These are phyloP conservation scores for Lagenidium giganteum DNA, from an alignment of 352 stramenopile genomes.

Conservation along the genomic window DNA sequence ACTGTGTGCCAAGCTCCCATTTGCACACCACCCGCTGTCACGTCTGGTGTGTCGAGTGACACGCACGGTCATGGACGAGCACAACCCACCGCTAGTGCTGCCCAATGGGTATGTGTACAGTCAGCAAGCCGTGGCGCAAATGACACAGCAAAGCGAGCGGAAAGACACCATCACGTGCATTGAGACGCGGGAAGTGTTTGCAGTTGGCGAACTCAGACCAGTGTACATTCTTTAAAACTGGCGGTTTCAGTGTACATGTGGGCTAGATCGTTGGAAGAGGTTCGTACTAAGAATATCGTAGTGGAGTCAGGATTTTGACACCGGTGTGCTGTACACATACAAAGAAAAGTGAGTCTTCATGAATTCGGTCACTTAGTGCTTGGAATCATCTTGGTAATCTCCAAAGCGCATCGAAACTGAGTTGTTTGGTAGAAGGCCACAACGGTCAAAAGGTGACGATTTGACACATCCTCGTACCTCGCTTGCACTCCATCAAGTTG, in stretches of 20 bases:
- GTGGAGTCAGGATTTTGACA: too few relatives aligned
- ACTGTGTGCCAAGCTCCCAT: slow-evolving; percentile 40
- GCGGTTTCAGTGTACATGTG: neutral
- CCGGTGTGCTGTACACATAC: too few relatives aligned
- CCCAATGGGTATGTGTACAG: slow-evolving; percentile 75
- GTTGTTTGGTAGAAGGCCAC: too few relatives aligned
- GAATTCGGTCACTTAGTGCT: too few relatives aligned
- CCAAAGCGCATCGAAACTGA: too few relatives aligned
- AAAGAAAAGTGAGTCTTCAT: too few relatives aligned
- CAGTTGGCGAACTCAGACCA: slow-evolving; percentile 36
- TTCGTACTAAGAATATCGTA: too few relatives aligned
- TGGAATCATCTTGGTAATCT: too few relatives aligned
- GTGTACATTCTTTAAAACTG: slow-evolving; percentile 60
- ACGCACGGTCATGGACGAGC: slow-evolving; percentile 63
- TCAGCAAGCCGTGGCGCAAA: slow-evolving; percentile 41
- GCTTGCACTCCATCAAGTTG: too few relatives aligned
- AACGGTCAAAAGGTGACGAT: too few relatives aligned
- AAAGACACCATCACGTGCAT: slow-evolving; percentile 56
- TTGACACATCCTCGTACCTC: too few relatives aligned
- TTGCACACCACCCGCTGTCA: slow-evolving; percentile 63
- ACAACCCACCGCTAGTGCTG: slow-evolving; percentile 63
- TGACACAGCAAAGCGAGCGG: slow-evolving; percentile 26
- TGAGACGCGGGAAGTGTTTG: slow-evolving; percentile 51
- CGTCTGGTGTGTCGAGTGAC: slow-evolving; percentile 63
- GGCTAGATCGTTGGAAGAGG: too few relatives aligned